Conservation (phyloP, 2,329 filamentous ascomycete genomes). For the Botrytis sinoallii region DNA sequence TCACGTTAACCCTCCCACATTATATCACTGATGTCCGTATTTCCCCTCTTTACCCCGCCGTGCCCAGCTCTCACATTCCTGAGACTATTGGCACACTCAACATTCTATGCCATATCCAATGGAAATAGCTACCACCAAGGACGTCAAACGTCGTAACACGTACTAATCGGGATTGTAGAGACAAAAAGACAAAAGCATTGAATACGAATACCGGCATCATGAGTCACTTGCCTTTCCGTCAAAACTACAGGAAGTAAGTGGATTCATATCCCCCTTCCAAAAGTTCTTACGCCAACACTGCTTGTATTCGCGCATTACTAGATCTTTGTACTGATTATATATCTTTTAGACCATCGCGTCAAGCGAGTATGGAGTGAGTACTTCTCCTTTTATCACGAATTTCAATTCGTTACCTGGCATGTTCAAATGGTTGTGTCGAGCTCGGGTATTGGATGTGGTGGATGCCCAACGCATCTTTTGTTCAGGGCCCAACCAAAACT, state of each 20-base stretch:
- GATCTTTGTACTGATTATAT: conserved; percentile 1
- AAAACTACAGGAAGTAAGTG: conserved; percentile 20
- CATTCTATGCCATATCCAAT: background rate
- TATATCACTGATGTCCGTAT: conserved; percentile 7
- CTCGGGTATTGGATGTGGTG: background rate
- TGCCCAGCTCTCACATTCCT: conserved; percentile 7
- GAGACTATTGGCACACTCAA: background rate
- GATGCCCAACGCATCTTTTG: background rate
- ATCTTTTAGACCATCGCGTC: conserved; percentile 31
- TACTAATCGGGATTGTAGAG: background rate
- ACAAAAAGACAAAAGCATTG: background rate
- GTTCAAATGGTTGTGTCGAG: background rate
- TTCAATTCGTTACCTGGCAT: background rate
- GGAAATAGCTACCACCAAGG: background rate
- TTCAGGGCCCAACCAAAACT: background rate
- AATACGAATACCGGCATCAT: conserved; percentile 10
- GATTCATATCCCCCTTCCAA: background rate
- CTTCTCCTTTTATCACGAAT: background rate
- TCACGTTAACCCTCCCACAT: background rate
- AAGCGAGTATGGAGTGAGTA: conserved; percentile 38
- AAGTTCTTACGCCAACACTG: background rate
- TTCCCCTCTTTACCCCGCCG: conserved; percentile 17
- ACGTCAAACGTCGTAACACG: background rate
- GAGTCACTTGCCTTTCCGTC: conserved; percentile 20
- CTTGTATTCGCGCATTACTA: background rate